These are phyloP conservation scores for Cucurbita ficifolia DNA, from an alignment of 306 rosid genomes.

Conservation along the genomic window DNA sequence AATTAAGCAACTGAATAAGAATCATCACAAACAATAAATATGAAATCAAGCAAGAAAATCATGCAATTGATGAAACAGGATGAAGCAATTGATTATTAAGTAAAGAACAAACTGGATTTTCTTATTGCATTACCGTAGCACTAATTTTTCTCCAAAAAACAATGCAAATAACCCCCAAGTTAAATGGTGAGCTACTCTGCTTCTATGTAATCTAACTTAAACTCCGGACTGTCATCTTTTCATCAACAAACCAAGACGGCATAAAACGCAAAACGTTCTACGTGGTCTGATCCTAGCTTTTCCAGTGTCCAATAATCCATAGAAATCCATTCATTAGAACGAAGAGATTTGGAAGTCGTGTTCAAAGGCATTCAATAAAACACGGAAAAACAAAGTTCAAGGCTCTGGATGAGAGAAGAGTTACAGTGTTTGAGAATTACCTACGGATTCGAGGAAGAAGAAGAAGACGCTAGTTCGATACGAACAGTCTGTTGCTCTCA, in stretches of 20 bases:
- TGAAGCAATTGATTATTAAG: neutral
- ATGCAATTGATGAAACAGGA: neutral
- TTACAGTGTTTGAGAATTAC: neutral
- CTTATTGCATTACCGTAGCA: neutral
- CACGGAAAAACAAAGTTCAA: neutral
- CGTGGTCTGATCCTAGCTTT: neutral
- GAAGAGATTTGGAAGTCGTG: neutral
- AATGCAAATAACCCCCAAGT: neutral
- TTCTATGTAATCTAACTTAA: neutral
- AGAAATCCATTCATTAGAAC: neutral
- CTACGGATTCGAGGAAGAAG: neutral
- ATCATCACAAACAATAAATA: neutral
- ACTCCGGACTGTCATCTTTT: neutral
- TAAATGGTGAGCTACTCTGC: neutral
- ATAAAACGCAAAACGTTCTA: neutral
- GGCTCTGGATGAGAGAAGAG: neutral
- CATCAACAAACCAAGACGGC: neutral
- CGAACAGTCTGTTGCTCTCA: neutral
- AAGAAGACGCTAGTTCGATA: neutral
- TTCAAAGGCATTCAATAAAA: neutral
- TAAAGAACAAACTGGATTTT: neutral
- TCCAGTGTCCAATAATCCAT: neutral
- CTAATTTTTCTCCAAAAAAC: neutral
- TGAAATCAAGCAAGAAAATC: neutral
- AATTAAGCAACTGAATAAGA: neutral